Conservation (phyloP, 306 rosid genomes). For the Alnus glutinosa region DNA sequence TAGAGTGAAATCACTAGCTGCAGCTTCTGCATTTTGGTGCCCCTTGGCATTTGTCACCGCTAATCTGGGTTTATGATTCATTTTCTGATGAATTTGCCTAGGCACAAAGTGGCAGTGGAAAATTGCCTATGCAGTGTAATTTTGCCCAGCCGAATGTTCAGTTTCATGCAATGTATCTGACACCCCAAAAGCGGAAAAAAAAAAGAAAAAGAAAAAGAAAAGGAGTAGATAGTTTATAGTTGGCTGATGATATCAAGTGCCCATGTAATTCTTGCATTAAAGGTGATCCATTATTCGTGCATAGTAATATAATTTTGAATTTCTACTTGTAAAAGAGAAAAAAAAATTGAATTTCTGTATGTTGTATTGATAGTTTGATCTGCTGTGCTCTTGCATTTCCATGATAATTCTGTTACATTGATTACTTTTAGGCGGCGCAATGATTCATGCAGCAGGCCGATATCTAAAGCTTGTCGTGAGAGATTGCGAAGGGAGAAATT, state of each 20-base stretch:
- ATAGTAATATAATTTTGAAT: background rate
- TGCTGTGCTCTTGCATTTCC: background rate
- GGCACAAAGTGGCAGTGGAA: background rate
- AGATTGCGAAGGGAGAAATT: conserved; percentile 79
- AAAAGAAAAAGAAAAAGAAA: background rate
- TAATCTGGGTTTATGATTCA: background rate
- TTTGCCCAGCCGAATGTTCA: background rate
- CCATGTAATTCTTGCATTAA: background rate
- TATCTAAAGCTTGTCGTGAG: conserved; percentile 90
- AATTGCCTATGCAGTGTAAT: background rate
- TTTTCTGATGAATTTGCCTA: background rate
- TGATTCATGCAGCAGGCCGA: conserved; percentile 50
- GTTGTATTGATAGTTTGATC: background rate
- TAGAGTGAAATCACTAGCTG: background rate
- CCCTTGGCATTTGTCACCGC: background rate
- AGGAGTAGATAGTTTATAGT: background rate
- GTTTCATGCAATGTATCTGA: background rate
- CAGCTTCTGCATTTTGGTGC: background rate
- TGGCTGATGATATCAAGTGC: background rate
- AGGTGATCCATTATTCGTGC: background rate
- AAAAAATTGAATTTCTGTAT: background rate
- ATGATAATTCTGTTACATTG: conserved; percentile 23
- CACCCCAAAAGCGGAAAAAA: background rate
- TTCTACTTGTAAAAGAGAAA: no score
- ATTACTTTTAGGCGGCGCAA: conserved; percentile 51